Evolutionary conservation across 345 rosid genomes (phyloP).

Genomic region (Combretum micranthum): DNA sequence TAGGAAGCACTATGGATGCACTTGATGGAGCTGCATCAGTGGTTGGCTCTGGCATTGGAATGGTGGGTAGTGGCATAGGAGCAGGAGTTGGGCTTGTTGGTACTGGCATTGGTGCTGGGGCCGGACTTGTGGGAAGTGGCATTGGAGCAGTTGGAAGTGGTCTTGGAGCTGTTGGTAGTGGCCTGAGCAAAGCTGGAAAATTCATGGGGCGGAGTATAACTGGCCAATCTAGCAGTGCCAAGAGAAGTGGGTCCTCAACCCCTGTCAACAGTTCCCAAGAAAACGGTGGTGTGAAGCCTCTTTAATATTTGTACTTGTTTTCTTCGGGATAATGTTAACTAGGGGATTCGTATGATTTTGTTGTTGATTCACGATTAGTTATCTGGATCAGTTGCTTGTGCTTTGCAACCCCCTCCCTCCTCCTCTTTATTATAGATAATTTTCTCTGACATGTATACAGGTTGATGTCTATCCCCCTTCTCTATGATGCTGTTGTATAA

Average conservation of each 20-base stretch:
- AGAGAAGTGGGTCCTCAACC: slow-evolving; percentile 67
- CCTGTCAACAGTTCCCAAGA: slow-evolving; percentile 62
- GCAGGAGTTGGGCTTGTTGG: slow-evolving; percentile 77
- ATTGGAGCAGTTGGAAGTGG: slow-evolving; percentile 46
- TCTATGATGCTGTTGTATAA: too few species aligned
- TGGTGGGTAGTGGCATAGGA: slow-evolving; percentile 55
- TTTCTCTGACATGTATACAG: too few species aligned
- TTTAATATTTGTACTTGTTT: slow-evolving; percentile 2
- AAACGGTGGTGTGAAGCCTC: slow-evolving; percentile 53
- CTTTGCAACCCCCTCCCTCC: too few species aligned
- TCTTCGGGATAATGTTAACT: neutral
- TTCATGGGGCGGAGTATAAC: slow-evolving; percentile 82
- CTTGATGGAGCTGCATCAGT: slow-evolving; percentile 58
- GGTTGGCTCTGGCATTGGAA: slow-evolving; percentile 49
- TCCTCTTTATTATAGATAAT: too few species aligned
- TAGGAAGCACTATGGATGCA: slow-evolving; percentile 91
- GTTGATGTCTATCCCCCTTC: too few species aligned
- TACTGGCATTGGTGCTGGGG: slow-evolving; percentile 67
- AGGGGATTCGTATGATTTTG: too few species aligned
- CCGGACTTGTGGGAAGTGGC: slow-evolving; percentile 49
- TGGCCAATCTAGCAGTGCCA: slow-evolving; percentile 52
- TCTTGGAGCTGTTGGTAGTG: slow-evolving; percentile 70
- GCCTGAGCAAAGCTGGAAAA: slow-evolving; percentile 79
- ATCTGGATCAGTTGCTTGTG: too few species aligned
- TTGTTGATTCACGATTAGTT: too few species aligned